These are phyloP conservation scores for Boletus subparvulus DNA, from an alignment of 768 basidiomycete species.

Conservation along the genomic window DNA sequence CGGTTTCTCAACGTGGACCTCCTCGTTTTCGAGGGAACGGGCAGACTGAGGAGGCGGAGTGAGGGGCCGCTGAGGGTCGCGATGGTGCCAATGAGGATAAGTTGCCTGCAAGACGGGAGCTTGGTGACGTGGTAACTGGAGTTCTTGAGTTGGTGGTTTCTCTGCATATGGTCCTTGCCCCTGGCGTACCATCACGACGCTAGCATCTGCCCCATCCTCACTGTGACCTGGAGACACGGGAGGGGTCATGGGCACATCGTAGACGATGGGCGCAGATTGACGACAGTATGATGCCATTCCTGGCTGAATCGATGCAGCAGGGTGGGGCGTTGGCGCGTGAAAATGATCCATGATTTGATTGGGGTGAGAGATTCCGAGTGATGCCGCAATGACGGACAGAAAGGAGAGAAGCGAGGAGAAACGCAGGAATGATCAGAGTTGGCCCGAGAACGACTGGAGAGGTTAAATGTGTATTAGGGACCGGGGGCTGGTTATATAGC, in stretches of 20 bases:
- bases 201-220: slow-evolving; percentile 34
- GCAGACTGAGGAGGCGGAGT: slow-evolving; percentile 42
- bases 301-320: slow-evolving; percentile 12
- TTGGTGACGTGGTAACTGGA: slow-evolving; percentile 5
- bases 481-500: slow-evolving; percentile 5
- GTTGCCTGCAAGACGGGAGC: slow-evolving; percentile 3
- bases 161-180: slow-evolving; percentile 11
- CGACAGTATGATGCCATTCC: slow-evolving; percentile 26
- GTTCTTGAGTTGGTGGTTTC: slow-evolving; percentile 10
- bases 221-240: slow-evolving; percentile 62
- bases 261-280: slow-evolving; percentile 44
- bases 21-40: slow-evolving; percentile 67
- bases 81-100: slow-evolving; percentile 13
- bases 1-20: slow-evolving; percentile 56
- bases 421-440: neutral
- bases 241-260: slow-evolving; percentile 67
- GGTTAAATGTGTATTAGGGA: neutral
- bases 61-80: slow-evolving; percentile 2
- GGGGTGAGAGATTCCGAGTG: neutral
- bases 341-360: slow-evolving; percentile 26
- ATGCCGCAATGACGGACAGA: neutral
- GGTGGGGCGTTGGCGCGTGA: slow-evolving; percentile 21
- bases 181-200: slow-evolving; percentile 10
- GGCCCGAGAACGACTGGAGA: slow-evolving; percentile 3
- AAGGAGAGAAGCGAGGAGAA: neutral